Evolutionary conservation across 1,139 yeast genomes (phyloP).

Genomic region (Suhomyces terraborum): DNA sequence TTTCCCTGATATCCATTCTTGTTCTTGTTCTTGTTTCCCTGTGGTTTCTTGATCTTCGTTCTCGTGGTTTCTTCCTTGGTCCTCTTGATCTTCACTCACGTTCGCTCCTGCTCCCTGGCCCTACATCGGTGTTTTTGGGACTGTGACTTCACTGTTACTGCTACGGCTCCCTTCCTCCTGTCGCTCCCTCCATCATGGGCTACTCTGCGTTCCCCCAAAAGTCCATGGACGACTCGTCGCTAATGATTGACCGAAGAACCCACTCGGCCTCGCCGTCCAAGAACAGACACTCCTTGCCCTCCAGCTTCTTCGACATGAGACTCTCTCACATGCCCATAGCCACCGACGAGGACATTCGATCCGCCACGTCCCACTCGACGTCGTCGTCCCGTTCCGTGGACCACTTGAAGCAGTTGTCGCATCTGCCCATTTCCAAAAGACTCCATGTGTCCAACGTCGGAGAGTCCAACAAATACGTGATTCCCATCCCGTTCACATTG

Average conservation of each 20-base stretch:
- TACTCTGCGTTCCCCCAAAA: slow-evolving; percentile 5
- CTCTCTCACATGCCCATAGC: slow-evolving; percentile 27
- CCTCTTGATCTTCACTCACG: neutral
- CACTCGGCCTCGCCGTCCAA: slow-evolving; percentile 37
- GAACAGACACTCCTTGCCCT: slow-evolving; percentile 30
- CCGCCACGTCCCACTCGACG: slow-evolving; percentile 19
- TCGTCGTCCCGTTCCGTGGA: slow-evolving; percentile 23
- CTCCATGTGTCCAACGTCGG: slow-evolving; percentile 37
- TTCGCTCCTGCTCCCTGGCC: no score
- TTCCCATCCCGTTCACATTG: slow-evolving; percentile 49
- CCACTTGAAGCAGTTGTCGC: slow-evolving; percentile 35
- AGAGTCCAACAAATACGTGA: slow-evolving; percentile 32
- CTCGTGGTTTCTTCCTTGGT: no score
- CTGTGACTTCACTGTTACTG: neutral
- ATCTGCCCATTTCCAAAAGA: slow-evolving; percentile 40
- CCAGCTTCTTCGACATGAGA: slow-evolving; percentile 26
- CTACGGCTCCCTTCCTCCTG: neutral
- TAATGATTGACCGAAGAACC: slow-evolving; percentile 25
- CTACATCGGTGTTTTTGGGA: no score
- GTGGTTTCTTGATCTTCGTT: no score
- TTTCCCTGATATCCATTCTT: neutral
- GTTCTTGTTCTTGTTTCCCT: no score
- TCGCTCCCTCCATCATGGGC: no score
- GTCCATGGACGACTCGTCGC: slow-evolving; percentile 26
- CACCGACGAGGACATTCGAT: slow-evolving; percentile 25